Base-by-base conservation (phyloP, 2,329 filamentous ascomycete genomes). In the Alternaria sp. region DNA sequence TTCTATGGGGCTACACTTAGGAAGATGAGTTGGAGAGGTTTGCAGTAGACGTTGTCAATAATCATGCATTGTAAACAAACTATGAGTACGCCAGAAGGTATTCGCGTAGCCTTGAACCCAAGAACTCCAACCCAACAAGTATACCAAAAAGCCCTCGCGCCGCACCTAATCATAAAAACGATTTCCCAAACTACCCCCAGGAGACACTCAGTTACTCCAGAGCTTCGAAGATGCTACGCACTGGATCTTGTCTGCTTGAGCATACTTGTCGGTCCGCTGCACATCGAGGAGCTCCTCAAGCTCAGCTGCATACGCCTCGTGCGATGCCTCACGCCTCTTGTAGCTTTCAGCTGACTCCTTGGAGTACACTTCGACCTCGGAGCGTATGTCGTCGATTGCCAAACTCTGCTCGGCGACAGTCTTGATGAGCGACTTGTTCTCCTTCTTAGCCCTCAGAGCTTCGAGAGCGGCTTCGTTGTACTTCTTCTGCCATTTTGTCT, bases 1-100 rank as follows among this genome's bases (percentile, higher is more conserved):
- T 79, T 77, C 60, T 81, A 77, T 65, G 80, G 80, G 4, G 74
- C 76, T 48, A 71, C 60, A 40, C 59, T 82, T 49, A 62, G 70
- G 55, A 59, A 56, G 5, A 67, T 69, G 66, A 72, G 66, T 53
- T 67, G 63, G 40, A 64, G 59, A 8, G 70, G 66, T 5, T 40
- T 62, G 44, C 12, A 25, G n/a, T 43, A 30, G 51, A 44, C 27
- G 14, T 22, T 14, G 16, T 30, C 7, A 25, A 25, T 8, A 36
- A 11, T 8, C n/a, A 7, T 50, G 32, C 25, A 36, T 50, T 50
- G 20, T 30, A 27, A 38, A 20, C 16, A 50, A 25, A 50, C 18
- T 50, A 50, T 38, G 46, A 18, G 14, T 4, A 12, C 30, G 5
- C 9, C 14, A 50, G 30, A n/a, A 38, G 5, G 32, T 27, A 12